These are phyloP conservation scores for Aspergillus unguis DNA, from an alignment of 2,329 filamentous ascomycete genomes.

Conservation along the genomic window DNA sequence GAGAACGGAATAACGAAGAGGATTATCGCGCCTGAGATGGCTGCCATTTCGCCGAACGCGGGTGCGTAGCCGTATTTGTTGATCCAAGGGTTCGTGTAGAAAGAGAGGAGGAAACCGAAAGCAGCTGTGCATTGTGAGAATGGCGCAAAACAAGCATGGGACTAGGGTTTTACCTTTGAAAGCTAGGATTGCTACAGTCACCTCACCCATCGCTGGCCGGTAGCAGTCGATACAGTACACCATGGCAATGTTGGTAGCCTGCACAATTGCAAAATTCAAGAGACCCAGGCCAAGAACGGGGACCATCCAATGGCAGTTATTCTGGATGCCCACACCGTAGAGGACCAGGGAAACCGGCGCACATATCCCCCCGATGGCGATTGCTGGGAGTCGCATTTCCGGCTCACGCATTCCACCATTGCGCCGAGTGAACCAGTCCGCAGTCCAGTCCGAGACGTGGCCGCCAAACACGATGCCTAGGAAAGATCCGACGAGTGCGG, in stretches of 20 bases:
- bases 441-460: slow-evolving; percentile 25
- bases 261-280: slow-evolving; percentile 4
- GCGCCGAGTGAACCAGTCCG: slow-evolving; percentile 35
- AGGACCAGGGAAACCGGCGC: slow-evolving; percentile 30
- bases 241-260: slow-evolving; percentile 8
- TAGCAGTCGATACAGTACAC: slow-evolving; percentile 13
- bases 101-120: slow-evolving; percentile 13
- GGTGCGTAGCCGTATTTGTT: slow-evolving; percentile 1
- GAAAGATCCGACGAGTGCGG: slow-evolving; percentile 1
- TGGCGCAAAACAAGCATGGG: neutral
- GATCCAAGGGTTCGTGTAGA: slow-evolving; percentile 15
- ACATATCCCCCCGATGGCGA: slow-evolving; percentile 21
- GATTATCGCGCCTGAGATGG: slow-evolving; percentile 1
- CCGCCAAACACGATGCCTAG: slow-evolving; percentile 6
- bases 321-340: slow-evolving; percentile 32
- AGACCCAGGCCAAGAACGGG: slow-evolving; percentile 50
- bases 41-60: slow-evolving; percentile 12
- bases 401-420: slow-evolving; percentile 41
- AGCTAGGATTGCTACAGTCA: slow-evolving; percentile 6
- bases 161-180: slow-evolving; percentile 6
- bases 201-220: slow-evolving; percentile 7
- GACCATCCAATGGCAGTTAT: slow-evolving; percentile 49
- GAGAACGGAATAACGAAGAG: slow-evolving; percentile 3
- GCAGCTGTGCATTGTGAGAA: neutral
- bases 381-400: slow-evolving; percentile 11